Conservation (phyloP, 352 stramenopile species). For the Paralagenidium karlingii region DNA sequence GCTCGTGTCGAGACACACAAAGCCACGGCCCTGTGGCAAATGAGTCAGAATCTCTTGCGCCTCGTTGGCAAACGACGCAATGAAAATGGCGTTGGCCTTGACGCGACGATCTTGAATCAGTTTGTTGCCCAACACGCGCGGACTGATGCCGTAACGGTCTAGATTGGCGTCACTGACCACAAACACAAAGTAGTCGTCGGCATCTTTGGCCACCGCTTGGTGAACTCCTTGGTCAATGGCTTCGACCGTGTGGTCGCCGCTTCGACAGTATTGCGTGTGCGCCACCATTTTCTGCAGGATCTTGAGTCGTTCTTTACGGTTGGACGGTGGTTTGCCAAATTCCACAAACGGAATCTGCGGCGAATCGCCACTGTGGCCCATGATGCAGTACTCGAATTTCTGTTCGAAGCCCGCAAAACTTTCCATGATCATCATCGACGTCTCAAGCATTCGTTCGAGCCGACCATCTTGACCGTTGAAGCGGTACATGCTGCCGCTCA, state of each 20-base stretch:
- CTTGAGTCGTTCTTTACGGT: slow-evolving; percentile 84
- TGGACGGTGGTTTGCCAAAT: slow-evolving; percentile 62
- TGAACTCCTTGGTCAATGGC: slow-evolving; percentile 77
- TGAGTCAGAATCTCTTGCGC: slow-evolving; percentile 45
- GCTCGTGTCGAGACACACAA: slow-evolving; percentile 70
- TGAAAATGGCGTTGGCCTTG: slow-evolving; percentile 73
- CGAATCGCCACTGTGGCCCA: slow-evolving; percentile 87
- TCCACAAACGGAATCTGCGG: slow-evolving; percentile 85
- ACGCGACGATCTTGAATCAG: slow-evolving; percentile 36
- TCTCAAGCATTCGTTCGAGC: slow-evolving; percentile 88
- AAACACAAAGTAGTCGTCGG: slow-evolving; percentile 84
- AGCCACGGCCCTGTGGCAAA: slow-evolving; percentile 48
- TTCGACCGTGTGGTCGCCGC: slow-evolving; percentile 90
- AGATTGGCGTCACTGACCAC: slow-evolving; percentile 94
- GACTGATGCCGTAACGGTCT: slow-evolving; percentile 81
- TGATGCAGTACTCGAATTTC: slow-evolving; percentile 86
- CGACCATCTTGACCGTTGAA: slow-evolving; percentile 92
- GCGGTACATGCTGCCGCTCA: slow-evolving; percentile 86
- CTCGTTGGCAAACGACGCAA: slow-evolving; percentile 75
- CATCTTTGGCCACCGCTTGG: slow-evolving; percentile 41
- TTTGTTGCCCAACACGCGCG: slow-evolving; percentile 33
- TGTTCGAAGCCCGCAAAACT: slow-evolving; percentile 81
- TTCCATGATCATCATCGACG: slow-evolving; percentile 94
- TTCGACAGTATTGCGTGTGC: slow-evolving; percentile 90
- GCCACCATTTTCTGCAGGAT: slow-evolving; percentile 90